Base-by-base conservation (phyloP, 345 rosid genomes). In the Rhodomyrtus tomentosa region DNA sequence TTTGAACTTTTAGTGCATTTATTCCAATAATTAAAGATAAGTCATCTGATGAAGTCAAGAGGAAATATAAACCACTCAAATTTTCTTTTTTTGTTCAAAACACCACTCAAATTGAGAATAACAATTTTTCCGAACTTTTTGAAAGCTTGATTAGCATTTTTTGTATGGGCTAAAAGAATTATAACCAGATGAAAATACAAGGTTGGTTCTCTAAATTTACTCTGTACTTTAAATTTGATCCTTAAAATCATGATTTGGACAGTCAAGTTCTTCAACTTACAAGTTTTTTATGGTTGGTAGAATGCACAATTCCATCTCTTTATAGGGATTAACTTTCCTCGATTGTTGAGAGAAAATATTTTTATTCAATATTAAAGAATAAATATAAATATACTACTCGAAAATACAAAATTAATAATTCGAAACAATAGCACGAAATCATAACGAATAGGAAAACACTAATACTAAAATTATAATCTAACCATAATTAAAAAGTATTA, bases 181-280 rank as follows among this genome's bases (percentile, higher is more conserved):
- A 59, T 27, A 0, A 6, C 6, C 27, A 6, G 38, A 3, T 59
- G 21, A 27, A 27, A 16, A 1, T 59, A 7, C 5, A 29, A 8
- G 1, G 0, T 15, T 29, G 40, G 1, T 15, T 59, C 2, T 59
- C 40, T 29, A 3, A 29, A 15, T 59, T 29, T 59, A 59, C 7
- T 1, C 8, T 29, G 0, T 59, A 20, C 0, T 56, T 56, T 12
- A 14, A 0, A 14, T 1, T 9, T 59, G 40, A 15, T 15, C 5
- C 21, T 16, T 8, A 20, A n/a, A 68, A 68, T 68, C 18, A 6
- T 68, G 76, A 16, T 68, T 8, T 1, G 24, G 6, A 3, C 36
- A 32, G 27, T 59, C 6, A 6, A 27, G 40, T 59, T 9, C 8
- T 59, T 29, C 3, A 59, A 59, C 73, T 59, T 29, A 36, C 3